phyloP scores from a whole-genome alignment of 164 flowering plant species.

The Litsea cubeba region DNA sequence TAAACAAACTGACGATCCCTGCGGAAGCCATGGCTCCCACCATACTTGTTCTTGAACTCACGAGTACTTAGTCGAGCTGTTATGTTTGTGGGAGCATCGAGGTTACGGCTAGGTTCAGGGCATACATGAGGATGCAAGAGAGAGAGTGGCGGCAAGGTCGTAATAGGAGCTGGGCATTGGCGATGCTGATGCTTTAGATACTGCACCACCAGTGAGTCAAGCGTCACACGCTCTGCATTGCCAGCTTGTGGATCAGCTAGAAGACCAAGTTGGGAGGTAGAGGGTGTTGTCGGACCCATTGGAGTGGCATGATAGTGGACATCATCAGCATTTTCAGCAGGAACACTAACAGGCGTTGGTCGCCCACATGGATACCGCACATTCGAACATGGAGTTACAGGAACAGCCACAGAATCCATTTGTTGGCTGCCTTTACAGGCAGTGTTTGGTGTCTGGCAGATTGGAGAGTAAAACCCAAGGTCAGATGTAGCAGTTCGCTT shows the following conservation, averaged over 20 bases:
- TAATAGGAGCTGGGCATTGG: slow-evolving; percentile 94
- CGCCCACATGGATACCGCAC: slow-evolving; percentile 36
- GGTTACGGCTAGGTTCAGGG: slow-evolving; percentile 79
- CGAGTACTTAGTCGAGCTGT: slow-evolving; percentile 76
- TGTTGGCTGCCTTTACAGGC: slow-evolving; percentile 35
- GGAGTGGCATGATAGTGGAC: slow-evolving; percentile 26
- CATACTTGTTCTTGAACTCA: slow-evolving; percentile 58
- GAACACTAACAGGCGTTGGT: slow-evolving; percentile 19
- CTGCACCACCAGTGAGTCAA: slow-evolving; percentile 90
- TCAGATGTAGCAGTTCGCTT: slow-evolving; percentile 64
- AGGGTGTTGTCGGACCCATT: slow-evolving; percentile 26
- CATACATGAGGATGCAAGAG: slow-evolving; percentile 89
- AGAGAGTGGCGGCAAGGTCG: slow-evolving; percentile 95
- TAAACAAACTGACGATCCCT: slow-evolving; percentile 90
- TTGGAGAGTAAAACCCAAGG: slow-evolving; percentile 48
- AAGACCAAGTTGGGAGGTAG: slow-evolving; percentile 36
- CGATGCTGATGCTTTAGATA: slow-evolving; percentile 96
- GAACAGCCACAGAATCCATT: slow-evolving; percentile 37
- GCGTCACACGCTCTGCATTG: slow-evolving; percentile 62
- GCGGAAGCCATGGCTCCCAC: slow-evolving; percentile 72
- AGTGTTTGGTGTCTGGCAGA: slow-evolving; percentile 41
- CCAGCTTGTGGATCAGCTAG: slow-evolving; percentile 44
- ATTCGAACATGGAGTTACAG: slow-evolving; percentile 40
- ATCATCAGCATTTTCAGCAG: slow-evolving; percentile 44
- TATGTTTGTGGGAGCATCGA: slow-evolving; percentile 89